These are phyloP conservation scores for Crithidia thermophila DNA, from an alignment of 208 protist genomes.

Conservation along the genomic window DNA sequence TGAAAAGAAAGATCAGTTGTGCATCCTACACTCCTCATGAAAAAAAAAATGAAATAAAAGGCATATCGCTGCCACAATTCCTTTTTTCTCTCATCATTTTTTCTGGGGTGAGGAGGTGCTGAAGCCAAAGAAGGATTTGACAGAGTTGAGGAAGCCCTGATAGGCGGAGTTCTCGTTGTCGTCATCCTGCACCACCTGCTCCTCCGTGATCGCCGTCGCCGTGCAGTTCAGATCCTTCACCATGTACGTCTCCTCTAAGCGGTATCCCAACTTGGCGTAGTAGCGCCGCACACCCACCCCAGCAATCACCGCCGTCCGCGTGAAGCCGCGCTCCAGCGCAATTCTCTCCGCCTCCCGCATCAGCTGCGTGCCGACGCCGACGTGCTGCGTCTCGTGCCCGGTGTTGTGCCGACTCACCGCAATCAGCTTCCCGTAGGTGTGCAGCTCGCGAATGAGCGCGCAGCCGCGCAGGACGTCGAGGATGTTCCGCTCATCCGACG, in stretches of 20 bases:
- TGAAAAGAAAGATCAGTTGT: too few relatives aligned
- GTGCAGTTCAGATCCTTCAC: constrained; percentile 62
- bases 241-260: constrained; percentile 88
- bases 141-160: constrained; percentile 40
- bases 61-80: neutral
- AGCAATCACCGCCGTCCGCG: constrained; percentile 95
- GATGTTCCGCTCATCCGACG: constrained; percentile 41
- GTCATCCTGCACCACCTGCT: constrained; percentile 76
- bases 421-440: constrained; percentile 95
- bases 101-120: constrained; percentile 4
- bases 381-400: constrained; percentile 95
- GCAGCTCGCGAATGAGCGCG: constrained; percentile 98
- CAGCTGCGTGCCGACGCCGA: constrained; percentile 97
- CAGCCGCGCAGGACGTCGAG: constrained; percentile 91
- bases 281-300: constrained; percentile 98
- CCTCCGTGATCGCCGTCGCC: constrained; percentile 65
- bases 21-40: too few relatives aligned
- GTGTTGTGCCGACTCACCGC: constrained; percentile 79
- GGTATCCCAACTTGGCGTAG: constrained; percentile 98
- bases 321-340: constrained; percentile 87
- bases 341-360: constrained; percentile 98
- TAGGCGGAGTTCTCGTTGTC: constrained; percentile 71
- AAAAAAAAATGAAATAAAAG: too few relatives aligned
- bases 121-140: constrained; percentile 70
- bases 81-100: neutral